Base-by-base conservation (phyloP, 441 rosid species). In the Gossypium davidsonii region DNA sequence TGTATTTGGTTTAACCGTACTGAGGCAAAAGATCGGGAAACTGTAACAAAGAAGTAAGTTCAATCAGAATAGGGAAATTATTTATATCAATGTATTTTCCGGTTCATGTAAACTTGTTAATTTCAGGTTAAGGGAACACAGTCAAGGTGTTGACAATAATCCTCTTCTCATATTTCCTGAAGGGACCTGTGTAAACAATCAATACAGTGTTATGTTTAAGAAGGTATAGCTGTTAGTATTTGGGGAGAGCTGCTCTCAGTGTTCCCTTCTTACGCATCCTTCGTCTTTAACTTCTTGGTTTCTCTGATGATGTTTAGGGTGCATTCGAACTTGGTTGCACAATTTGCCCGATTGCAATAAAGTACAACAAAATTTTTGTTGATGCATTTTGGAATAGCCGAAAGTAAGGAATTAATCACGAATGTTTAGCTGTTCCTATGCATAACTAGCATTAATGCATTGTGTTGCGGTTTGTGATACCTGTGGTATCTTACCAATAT, bases 141-240 rank as follows among this genome's bases (percentile, higher is more conserved):
- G 91, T 58, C 94, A 83, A 83, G 97, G 94, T 62, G 79, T 82
- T 77, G 98, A 89, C 81, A 95, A 85, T 78, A 93, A 95, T 74
- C 99, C 99, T 79, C 94, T 95, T 83, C 99, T 93, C 73, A 91
- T 95, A 84, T 95, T 95, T 88, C 98, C 99, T 9, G 97, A 95
- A 77, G 98, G 98, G 44, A 95, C 98, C 6, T 93, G 98, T 65
- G 97, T 95, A 73, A 93, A 93, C 81, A 95, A 95, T 76, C 91
- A 95, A 77, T 95, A 91, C 72, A 90, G 93, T 7, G 99, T 95
- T 58, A 91, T 95, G 99, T 95, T 95, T 79, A 95, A 95, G 82
- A 95, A 93, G 98, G 99, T 89, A 86, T 23, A 4, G 18, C 21
- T 67, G 23, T 79, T 66, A 42, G 64, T 4, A 1, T 73, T 70